Evolutionary conservation across 805 yeast species (phyloP).

Genomic region (Metschnikowia picachoensis): DNA sequence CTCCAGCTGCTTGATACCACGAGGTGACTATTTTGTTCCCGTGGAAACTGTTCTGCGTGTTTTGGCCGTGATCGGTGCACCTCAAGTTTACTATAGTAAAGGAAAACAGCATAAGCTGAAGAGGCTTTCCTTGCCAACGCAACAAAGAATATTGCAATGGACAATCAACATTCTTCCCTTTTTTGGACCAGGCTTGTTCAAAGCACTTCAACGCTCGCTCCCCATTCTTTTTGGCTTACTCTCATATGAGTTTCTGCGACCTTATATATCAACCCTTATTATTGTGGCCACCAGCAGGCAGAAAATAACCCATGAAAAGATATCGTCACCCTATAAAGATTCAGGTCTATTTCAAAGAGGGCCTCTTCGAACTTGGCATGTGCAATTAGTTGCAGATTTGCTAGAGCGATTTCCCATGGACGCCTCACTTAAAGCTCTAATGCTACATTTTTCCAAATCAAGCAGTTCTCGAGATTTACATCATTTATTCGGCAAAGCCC

Average conservation of each 20-base stretch:
- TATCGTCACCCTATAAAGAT: neutral
- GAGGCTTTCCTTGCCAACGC: constrained; percentile 13
- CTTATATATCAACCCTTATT: constrained; percentile 12
- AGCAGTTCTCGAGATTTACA: constrained; percentile 1
- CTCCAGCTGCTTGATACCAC: constrained; percentile 9
- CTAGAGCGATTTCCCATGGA: constrained; percentile 14
- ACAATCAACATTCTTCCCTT: constrained; percentile 12
- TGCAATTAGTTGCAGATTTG: constrained; percentile 9
- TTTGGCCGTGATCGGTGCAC: constrained; percentile 15
- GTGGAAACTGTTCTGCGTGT: constrained; percentile 6
- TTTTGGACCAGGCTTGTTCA: constrained; percentile 8
- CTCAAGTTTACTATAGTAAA: constrained; percentile 16
- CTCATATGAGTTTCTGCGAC: constrained; percentile 16
- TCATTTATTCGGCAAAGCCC: neutral
- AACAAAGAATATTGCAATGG: constrained; percentile 16
- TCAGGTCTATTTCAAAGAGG: neutral
- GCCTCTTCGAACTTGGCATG: constrained; percentile 14
- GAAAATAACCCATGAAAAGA: neutral
- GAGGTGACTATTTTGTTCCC: constrained; percentile 4
- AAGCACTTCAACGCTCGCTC: constrained; percentile 5
- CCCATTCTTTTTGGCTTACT: constrained; percentile 17
- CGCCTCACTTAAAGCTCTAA: constrained; percentile 9
- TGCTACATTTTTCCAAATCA: constrained; percentile 3
- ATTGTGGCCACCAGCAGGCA: constrained; percentile 7
- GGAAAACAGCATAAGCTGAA: constrained; percentile 19